A percentile compares a stretch with the other conserved stretches of the same genome.
phyloP scores from a whole-genome alignment of 257 asterid species.

The Solanum etuberosum region DNA sequence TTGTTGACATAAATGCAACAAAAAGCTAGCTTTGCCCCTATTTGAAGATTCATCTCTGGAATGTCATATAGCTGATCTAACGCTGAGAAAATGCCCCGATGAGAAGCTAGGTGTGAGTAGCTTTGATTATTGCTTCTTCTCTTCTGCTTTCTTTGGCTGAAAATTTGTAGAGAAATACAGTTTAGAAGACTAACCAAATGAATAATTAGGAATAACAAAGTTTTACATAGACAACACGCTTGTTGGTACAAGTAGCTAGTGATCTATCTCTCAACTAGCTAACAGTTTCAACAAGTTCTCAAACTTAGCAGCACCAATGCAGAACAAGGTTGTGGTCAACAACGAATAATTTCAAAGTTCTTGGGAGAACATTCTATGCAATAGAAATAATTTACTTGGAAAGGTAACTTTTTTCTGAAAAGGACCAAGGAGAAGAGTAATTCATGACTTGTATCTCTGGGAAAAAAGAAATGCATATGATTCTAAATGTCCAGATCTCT shows the following conservation, averaged over 20 bases:
- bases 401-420: not conserved
- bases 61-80: not conserved
- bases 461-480: not conserved
- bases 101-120: not conserved
- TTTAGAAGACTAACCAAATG: not conserved
- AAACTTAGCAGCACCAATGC: not conserved
- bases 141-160: conserved; percentile 14
- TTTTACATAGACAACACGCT: not conserved
- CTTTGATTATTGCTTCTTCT: conserved; percentile 4
- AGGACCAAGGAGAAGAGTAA: not conserved
- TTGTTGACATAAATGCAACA: not conserved
- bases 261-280: not conserved
- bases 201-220: not conserved
- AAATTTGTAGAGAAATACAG: not conserved
- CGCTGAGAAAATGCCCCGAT: not conserved
- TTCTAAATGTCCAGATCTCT: not conserved
- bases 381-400: not conserved
- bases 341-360: not conserved
- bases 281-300: not conserved
- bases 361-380: not conserved
- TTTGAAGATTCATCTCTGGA: not conserved
- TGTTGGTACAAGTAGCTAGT: not conserved
- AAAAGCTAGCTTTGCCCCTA: not conserved
- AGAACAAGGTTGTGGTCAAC: not conserved
- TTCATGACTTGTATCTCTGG: not conserved